A percentile compares a stretch with the other conserved stretches of the same genome.
These are phyloP conservation scores for Samsoniella hepiali DNA, from an alignment of 2,329 filamentous ascomycete genomes.

Conservation along the genomic window DNA sequence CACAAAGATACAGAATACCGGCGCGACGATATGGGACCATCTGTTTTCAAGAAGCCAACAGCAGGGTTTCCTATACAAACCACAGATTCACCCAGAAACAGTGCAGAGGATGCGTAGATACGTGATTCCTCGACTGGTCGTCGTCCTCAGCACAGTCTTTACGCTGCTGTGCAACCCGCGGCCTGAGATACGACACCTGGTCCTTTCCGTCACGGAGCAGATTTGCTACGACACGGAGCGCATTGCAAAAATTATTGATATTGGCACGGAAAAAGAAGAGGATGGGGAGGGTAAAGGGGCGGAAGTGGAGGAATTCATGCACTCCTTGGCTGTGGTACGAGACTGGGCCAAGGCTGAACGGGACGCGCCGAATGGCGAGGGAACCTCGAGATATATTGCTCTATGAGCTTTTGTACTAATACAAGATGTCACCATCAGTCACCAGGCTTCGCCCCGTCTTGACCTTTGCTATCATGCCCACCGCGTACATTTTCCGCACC, in stretches of 20 bases:
- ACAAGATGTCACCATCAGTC: not conserved
- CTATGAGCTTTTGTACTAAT: not conserved
- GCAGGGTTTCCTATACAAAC: no score
- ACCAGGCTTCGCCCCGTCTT: constrained; percentile 12
- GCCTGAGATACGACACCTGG: not conserved
- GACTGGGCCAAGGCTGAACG: not conserved
- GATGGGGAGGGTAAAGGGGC: not conserved
- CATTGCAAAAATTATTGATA: not conserved
- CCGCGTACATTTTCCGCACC: constrained; percentile 23
- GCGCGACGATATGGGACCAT: not conserved
- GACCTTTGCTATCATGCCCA: constrained; percentile 8
- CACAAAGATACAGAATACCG: not conserved
- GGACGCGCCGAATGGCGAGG: not conserved
- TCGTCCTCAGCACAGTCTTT: not conserved
- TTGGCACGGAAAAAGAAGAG: not conserved
- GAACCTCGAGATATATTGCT: not conserved
- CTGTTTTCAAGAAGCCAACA: not conserved
- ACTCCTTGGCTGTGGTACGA: not conserved
- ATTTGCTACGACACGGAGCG: not conserved
- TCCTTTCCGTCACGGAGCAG: not conserved
- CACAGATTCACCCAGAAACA: not conserved
- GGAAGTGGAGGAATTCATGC: not conserved
- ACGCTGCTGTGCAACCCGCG: not conserved
- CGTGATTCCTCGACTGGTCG: not conserved
- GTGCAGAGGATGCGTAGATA: not conserved